Evolutionary conservation across 495 filamentous ascomycete species (phyloP).

Genomic region (Penicillium mononematosum): DNA sequence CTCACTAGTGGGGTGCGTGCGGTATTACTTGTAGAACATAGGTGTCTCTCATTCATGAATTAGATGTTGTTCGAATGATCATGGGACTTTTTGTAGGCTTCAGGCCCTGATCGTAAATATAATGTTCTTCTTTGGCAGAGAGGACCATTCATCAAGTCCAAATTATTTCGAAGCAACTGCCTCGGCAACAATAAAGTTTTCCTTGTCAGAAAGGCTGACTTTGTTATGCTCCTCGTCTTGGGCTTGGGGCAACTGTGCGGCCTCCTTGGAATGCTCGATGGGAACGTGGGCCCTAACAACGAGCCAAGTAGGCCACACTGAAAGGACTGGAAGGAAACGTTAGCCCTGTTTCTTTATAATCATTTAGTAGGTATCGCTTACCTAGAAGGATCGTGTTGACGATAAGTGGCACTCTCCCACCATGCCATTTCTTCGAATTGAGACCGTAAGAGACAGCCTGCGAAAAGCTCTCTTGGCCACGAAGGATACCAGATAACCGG

Average conservation of each 20-base stretch:
- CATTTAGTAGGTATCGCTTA: constrained; percentile 14
- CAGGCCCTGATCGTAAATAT: no score
- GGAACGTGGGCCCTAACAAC: constrained; percentile 23
- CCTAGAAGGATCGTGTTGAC: constrained; percentile 51
- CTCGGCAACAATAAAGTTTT: neutral
- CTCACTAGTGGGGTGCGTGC: no score
- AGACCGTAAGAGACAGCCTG: constrained; percentile 61
- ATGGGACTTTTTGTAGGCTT: no score
- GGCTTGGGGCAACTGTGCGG: neutral
- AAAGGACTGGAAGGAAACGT: constrained; percentile 16
- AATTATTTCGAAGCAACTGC: neutral
- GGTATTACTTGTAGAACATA: no score
- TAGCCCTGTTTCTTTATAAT: neutral
- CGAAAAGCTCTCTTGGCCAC: constrained; percentile 60
- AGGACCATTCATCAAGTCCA: neutral
- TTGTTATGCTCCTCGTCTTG: constrained; percentile 18
- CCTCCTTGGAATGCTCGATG: constrained; percentile 19
- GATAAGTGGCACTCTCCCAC: constrained; percentile 47
- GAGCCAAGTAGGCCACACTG: constrained; percentile 30
- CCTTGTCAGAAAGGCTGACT: neutral
- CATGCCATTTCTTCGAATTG: constrained; percentile 46
- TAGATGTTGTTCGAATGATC: no score
- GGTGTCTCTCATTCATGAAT: no score
- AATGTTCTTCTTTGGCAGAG: no score
- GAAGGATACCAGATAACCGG: constrained; percentile 56